Evolutionary conservation across 805 yeast genomes (phyloP).

Genomic region (Komagataella phaffii): DNA sequence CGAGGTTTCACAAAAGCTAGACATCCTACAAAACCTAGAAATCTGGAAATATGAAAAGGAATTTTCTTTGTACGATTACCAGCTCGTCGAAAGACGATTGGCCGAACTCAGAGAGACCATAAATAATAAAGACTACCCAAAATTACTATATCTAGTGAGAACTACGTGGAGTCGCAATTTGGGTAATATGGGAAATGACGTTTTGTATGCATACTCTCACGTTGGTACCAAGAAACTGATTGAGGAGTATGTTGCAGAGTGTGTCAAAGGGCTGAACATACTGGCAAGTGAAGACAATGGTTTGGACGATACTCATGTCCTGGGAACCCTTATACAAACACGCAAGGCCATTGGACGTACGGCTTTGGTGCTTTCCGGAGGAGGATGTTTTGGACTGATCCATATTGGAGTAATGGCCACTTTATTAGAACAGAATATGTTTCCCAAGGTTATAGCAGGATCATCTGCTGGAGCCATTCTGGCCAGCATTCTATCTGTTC

Average conservation of each 20-base stretch:
- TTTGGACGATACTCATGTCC: slow-evolving; percentile 53
- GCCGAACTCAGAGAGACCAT: slow-evolving; percentile 50
- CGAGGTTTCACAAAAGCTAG: slow-evolving; percentile 47
- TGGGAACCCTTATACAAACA: slow-evolving; percentile 76
- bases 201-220: slow-evolving; percentile 62
- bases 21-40: slow-evolving; percentile 46
- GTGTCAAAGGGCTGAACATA: slow-evolving; percentile 32
- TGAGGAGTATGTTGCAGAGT: slow-evolving; percentile 74
- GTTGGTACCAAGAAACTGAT: slow-evolving; percentile 79
- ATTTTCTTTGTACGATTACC: slow-evolving; percentile 63
- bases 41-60: slow-evolving; percentile 58
- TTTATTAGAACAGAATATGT: slow-evolving; percentile 53
- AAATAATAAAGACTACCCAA: slow-evolving; percentile 36
- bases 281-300: slow-evolving; percentile 24
- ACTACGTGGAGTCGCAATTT: slow-evolving; percentile 78
- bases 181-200: slow-evolving; percentile 77
- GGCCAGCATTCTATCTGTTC: slow-evolving; percentile 78
- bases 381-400: slow-evolving; percentile 85
- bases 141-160: slow-evolving; percentile 59
- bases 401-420: slow-evolving; percentile 88
- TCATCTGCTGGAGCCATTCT: slow-evolving; percentile 94
- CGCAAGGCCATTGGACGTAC: slow-evolving; percentile 89
- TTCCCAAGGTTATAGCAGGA: slow-evolving; percentile 86
- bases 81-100: slow-evolving; percentile 38
- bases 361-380: slow-evolving; percentile 91